Base-by-base conservation (phyloP, 108 stramenopile species). In the Cyclostephanos tholiformis region DNA sequence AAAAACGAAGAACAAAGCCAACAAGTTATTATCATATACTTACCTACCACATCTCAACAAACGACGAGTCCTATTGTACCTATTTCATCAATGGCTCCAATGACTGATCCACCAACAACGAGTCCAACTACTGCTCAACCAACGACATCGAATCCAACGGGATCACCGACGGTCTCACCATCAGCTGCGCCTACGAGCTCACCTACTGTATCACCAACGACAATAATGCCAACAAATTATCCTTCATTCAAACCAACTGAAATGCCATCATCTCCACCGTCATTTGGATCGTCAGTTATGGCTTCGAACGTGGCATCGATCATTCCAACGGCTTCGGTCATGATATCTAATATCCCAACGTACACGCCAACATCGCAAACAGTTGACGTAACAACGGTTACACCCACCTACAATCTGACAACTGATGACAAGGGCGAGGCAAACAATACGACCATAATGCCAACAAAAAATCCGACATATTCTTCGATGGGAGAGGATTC, bases 91-190 rank as follows among this genome's bases (percentile, higher is more conserved):
- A 29, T 13, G 57, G 55, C 20, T n/a, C 72, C 43, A 1, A 74
- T 63, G 0, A 38, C 52, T 22, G 17, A 25, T 50, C 66, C 66
- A 41, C 50, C 74, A n/a, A 49, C 19, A n/a, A 22, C 25, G 35
- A 67, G 60, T 6, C 63, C 67, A 19, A 20, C 41, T 29, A 11
- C 59, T 46, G 44, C 16, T 12, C 75, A 67, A 44, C 22, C 59
- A 35, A 39, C 38, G 38, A 43, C 61, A 36, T n/a, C 36, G 12
- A 13, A 20, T 13, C 49, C 62, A 26, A 52, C 61, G 20, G 8
- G 8, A 6, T 32, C 32, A 6, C 71, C 61, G 22, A 48, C 61
- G 46, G 35, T 46, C 12, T 13, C 43, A 26, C 64, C 64, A 13
- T 74, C 73, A 36, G 49, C 30, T 25, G 38, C 49, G 44, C 71